These are phyloP conservation scores for Nyctanthes arbortristis DNA, from an alignment of 257 asterid genomes.

Conservation along the genomic window DNA sequence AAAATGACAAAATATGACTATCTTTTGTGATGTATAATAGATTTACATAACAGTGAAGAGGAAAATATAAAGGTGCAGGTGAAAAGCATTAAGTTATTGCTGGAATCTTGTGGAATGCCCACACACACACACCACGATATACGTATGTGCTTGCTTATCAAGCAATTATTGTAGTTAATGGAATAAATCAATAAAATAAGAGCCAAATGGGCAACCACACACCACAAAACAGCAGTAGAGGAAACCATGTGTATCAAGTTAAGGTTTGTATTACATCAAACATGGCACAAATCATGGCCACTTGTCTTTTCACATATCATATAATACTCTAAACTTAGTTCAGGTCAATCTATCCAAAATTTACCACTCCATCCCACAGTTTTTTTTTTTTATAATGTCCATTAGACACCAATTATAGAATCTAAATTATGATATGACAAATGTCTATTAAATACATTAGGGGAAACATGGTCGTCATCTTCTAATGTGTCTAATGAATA, in stretches of 20 bases:
- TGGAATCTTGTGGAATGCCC: background rate
- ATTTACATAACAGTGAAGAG: background rate
- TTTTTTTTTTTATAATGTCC: too few relatives aligned
- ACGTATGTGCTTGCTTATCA: too few relatives aligned
- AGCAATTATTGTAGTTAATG: slow-evolving; percentile 23
- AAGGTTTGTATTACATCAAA: slow-evolving; percentile 9
- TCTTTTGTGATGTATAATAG: background rate
- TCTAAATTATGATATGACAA: too few relatives aligned
- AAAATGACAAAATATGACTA: background rate
- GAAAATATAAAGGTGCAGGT: background rate
- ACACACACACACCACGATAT: too few relatives aligned
- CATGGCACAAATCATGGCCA: slow-evolving; percentile 1
- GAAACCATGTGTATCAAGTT: slow-evolving; percentile 7
- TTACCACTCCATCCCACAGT: too few relatives aligned
- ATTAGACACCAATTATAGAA: too few relatives aligned
- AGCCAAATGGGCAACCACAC: slow-evolving; percentile 9
- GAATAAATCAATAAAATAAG: slow-evolving; percentile 20
- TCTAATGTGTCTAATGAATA: too few relatives aligned
- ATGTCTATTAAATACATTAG: too few relatives aligned
- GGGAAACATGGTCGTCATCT: too few relatives aligned
- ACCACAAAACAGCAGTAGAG: slow-evolving; percentile 10
- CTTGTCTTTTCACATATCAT: background rate
- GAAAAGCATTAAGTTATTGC: background rate
- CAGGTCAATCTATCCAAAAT: too few relatives aligned
- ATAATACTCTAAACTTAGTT: too few relatives aligned